Percentiles rank a stretch among this genome's conserved stretches.
Evolutionary conservation across 2,329 filamentous ascomycete species (phyloP).

Genomic region (Colletotrichum aenigma): DNA sequence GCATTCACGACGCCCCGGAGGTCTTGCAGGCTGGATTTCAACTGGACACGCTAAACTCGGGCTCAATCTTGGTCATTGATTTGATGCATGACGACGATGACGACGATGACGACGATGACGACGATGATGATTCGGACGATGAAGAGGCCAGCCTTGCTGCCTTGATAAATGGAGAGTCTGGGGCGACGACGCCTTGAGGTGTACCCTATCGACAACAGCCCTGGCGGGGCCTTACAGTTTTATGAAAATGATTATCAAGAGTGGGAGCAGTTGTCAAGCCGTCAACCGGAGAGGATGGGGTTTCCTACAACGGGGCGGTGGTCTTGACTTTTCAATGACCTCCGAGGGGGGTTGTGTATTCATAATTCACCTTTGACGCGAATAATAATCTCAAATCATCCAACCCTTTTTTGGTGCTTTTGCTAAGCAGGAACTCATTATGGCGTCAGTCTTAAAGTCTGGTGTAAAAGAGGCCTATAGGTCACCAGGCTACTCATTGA

Average conservation of each 20-base stretch:
- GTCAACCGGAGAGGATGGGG: not conserved
- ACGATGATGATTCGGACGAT: slow-evolving; percentile 20
- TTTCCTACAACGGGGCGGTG: not conserved
- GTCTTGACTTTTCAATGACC: not conserved
- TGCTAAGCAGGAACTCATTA: not conserved
- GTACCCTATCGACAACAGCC: not conserved
- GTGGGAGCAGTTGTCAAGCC: accelerated
- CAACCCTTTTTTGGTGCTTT: not conserved
- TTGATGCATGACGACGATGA: slow-evolving; percentile 23
- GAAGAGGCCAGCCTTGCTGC: slow-evolving; percentile 13
- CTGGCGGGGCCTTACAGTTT: not conserved
- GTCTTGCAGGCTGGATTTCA: slow-evolving; percentile 25
- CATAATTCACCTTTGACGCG: not conserved
- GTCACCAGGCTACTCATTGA: accelerated
- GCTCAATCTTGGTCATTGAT: slow-evolving; percentile 24
- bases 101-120: slow-evolving; percentile 18
- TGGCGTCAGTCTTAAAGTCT: not conserved
- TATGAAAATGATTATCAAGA: not conserved
- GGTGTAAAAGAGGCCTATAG: not conserved
- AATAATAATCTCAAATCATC: not conserved
- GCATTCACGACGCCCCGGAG: slow-evolving; percentile 21
- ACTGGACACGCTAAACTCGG: slow-evolving; percentile 23
- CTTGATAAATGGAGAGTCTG: slow-evolving; percentile 9
- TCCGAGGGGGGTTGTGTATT: not conserved
- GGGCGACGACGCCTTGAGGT: not conserved